Conservation (phyloP, 2,329 filamentous ascomycete species). For the Myotisia sp. region DNA sequence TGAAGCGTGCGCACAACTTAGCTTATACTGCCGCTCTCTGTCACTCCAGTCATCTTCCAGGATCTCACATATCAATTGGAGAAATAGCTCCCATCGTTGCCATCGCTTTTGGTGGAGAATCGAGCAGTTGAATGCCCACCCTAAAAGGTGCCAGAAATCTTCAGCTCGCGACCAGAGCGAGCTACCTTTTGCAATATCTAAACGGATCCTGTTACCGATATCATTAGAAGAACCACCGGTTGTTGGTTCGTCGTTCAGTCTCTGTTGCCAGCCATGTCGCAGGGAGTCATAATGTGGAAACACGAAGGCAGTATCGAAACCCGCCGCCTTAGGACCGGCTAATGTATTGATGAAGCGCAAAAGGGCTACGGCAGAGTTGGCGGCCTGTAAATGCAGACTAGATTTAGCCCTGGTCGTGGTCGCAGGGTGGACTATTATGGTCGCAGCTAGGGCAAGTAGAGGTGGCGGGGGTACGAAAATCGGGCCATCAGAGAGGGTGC, state of each 20-base stretch:
- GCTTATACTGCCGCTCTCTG: conserved; percentile 15
- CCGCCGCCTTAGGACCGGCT: conserved; percentile 56
- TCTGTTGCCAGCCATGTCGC: conserved; percentile 20
- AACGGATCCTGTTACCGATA: conserved; percentile 31
- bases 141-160: conserved; percentile 78
- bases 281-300: conserved; percentile 39
- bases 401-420: conserved; percentile 60
- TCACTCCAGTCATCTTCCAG: conserved; percentile 33
- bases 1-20: not conserved
- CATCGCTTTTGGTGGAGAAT: conserved; percentile 58
- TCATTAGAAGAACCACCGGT: not conserved
- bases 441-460: conserved; percentile 63
- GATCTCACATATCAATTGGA: conserved; percentile 50
- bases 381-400: conserved; percentile 45
- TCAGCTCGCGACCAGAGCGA: conserved; percentile 62
- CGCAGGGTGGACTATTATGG: conserved; percentile 65
- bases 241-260: conserved; percentile 14
- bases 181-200: conserved; percentile 47
- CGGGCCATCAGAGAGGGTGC: conserved; percentile 28
- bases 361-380: conserved; percentile 54
- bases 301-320: conserved; percentile 55
- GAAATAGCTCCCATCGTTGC: conserved; percentile 67
- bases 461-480: conserved; percentile 54
- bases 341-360: conserved; percentile 52
- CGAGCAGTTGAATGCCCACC: conserved; percentile 90